phyloP scores from a whole-genome alignment of 352 stramenopile species.

The Pythium oligandrum region DNA sequence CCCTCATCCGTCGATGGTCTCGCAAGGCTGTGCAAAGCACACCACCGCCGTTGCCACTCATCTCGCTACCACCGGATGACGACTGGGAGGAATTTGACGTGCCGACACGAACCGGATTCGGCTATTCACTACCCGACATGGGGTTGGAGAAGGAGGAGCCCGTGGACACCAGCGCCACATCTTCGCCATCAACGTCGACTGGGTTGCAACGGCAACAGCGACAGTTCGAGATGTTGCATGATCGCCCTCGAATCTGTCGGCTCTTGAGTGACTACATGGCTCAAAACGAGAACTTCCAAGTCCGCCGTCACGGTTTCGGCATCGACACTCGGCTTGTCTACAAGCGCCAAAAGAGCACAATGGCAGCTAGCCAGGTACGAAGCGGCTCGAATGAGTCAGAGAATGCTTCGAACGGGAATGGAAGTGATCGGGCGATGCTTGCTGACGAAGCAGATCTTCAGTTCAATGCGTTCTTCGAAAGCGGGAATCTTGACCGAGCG shows the following conservation, averaged over 20 bases:
- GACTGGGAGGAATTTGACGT: constrained; percentile 68
- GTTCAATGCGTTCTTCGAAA: constrained; percentile 73
- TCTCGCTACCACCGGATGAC: constrained; percentile 56
- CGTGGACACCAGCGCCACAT: constrained; percentile 13
- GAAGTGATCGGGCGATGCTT: not conserved
- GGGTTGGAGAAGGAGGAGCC: constrained; percentile 31
- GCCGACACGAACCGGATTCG: constrained; percentile 51
- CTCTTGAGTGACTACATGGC: constrained; percentile 65
- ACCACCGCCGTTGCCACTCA: constrained; percentile 56
- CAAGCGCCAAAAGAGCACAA: constrained; percentile 47
- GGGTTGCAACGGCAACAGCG: not conserved
- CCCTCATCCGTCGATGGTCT: constrained; percentile 41
- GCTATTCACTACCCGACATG: constrained; percentile 45
- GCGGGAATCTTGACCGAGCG: constrained; percentile 65
- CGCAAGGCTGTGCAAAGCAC: constrained; percentile 30
- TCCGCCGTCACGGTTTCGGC: constrained; percentile 50
- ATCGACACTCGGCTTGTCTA: constrained; percentile 54
- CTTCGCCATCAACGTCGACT: constrained; percentile 2
- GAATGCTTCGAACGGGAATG: not conserved
- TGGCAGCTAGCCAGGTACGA: no score
- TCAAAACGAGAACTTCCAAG: constrained; percentile 62
- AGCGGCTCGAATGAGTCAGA: not conserved
- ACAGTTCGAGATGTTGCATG: not conserved
- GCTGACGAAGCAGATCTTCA: constrained; percentile 28
- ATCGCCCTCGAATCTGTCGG: constrained; percentile 30